Base-by-base conservation (phyloP, 2,329 filamentous ascomycete genomes). In the Fusarium nodosum region DNA sequence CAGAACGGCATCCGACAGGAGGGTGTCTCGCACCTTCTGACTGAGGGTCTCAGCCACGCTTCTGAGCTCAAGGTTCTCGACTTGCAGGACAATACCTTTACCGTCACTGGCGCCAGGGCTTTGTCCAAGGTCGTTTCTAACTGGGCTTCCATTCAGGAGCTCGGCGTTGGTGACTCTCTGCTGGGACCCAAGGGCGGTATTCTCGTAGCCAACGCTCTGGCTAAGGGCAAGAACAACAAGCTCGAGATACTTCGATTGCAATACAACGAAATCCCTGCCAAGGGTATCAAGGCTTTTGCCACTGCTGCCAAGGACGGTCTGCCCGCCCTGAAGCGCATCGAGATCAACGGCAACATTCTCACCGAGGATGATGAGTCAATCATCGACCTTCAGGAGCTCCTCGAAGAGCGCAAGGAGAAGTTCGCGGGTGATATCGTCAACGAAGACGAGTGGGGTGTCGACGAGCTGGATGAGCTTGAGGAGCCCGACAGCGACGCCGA, bases 31-130 rank as follows among this genome's bases (percentile, higher is more conserved):
- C 87, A 91, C 71, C 84, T 99, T 59, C 83, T 99, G 69, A 90
- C 88, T 64, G 85, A 94, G 55, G 96, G 96, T 66, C 85, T 99
- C 55, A 88, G 86, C 69, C 86, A 93, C 74, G 88, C 93, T 52
- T 85, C 83, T 33, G 83, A 84, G 45, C 86, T 99, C 57, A 85
- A 90, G 77, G 87, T 94, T 16, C 83, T 99, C 55, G 96, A 99
- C 82, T 84, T 99, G 66, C 95, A 99, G 80, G 96, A 99, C 82
- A 99, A 99, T 82, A 98, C 96, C 1, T 98, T 98, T 79, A 98
- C 95, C 12, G 80, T 91, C 39, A 85, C 87, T 67, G 96, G 94
- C 26, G 93, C 93, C 31, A 90, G 85, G 74, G 93, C 93, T 13
- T 85, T 99, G 55, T 90, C 93, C 39, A 87, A 86, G 71, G 93